Percentiles rank a stretch among this genome's conserved stretches.
Conservation (phyloP, 768 basidiomycete genomes). For the Candolleomyces efflorescens region DNA sequence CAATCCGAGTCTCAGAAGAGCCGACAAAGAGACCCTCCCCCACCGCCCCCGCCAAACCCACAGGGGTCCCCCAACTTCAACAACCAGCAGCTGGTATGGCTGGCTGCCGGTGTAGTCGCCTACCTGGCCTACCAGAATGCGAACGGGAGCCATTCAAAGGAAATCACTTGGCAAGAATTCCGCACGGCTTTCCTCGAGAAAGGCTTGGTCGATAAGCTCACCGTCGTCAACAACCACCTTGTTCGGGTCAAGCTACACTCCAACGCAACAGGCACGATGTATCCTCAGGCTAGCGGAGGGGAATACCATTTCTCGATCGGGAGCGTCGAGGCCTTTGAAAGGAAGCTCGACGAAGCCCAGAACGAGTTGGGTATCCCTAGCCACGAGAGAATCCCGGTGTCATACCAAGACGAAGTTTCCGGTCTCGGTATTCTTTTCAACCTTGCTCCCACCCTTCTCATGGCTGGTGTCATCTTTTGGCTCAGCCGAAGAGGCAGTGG, state of each 20-base stretch:
- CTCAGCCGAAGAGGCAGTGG: slow-evolving; percentile 71
- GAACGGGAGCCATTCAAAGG: slow-evolving; percentile 55
- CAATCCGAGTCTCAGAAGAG: slow-evolving; percentile 29
- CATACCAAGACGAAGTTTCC: slow-evolving; percentile 94
- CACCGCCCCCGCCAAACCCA: slow-evolving; percentile 26
- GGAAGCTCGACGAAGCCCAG: slow-evolving; percentile 93
- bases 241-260: slow-evolving; percentile 93
- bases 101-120: slow-evolving; percentile 51
- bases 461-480: slow-evolving; percentile 87
- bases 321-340: slow-evolving; percentile 93
- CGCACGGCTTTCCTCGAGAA: slow-evolving; percentile 95
- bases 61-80: slow-evolving; percentile 48
- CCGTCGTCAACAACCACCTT: slow-evolving; percentile 84
- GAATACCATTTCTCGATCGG: slow-evolving; percentile 97
- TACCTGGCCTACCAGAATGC: slow-evolving; percentile 66
- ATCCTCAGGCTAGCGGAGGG: slow-evolving; percentile 54
- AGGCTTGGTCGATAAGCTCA: slow-evolving; percentile 90
- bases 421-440: slow-evolving; percentile 77
- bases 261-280: slow-evolving; percentile 78
- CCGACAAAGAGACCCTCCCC: slow-evolving; percentile 32
- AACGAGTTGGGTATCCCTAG: slow-evolving; percentile 87
- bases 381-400: slow-evolving; percentile 92
- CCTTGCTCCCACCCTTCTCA: slow-evolving; percentile 92
- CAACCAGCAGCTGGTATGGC: slow-evolving; percentile 50
- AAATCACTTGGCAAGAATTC: slow-evolving; percentile 99